A percentile compares a stretch with the other conserved stretches of the same genome.
These are phyloP conservation scores for Zygoascus meyerae DNA, from an alignment of 1,139 yeast species.

Conservation along the genomic window DNA sequence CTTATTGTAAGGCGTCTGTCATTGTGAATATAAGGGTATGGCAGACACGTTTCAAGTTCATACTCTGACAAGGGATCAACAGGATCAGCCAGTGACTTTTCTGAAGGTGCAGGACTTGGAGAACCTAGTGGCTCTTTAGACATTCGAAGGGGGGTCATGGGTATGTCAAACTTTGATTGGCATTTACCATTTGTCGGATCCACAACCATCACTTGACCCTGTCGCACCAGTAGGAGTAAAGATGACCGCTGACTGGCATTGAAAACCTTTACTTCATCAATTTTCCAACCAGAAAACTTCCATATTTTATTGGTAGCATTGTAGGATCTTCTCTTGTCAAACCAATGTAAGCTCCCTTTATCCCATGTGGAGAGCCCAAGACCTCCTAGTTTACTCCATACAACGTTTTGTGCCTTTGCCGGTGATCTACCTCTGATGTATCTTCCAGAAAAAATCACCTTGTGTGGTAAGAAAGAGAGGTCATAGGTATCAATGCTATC, in stretches of 20 bases:
- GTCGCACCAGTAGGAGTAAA: constrained; percentile 21
- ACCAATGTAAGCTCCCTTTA: constrained; percentile 64
- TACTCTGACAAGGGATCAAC: constrained; percentile 49
- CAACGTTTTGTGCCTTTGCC: constrained; percentile 46
- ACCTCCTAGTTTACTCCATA: constrained; percentile 48
- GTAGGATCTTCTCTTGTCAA: constrained; percentile 31
- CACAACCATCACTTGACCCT: constrained; percentile 39
- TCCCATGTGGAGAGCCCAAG: constrained; percentile 52
- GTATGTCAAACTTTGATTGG: constrained; percentile 43
- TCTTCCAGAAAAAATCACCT: constrained; percentile 52
- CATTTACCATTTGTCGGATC: constrained; percentile 44
- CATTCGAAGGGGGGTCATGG: constrained; percentile 21
- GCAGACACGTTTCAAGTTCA: constrained; percentile 61
- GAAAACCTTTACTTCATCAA: constrained; percentile 19
- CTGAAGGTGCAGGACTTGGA: background rate
- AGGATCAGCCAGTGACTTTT: background rate
- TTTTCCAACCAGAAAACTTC: constrained; percentile 28
- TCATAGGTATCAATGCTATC: constrained; percentile 65
- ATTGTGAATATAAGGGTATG: constrained; percentile 47
- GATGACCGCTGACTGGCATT: background rate
- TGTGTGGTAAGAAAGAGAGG: constrained; percentile 46
- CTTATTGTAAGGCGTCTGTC: constrained; percentile 31
- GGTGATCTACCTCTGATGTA: constrained; percentile 62
- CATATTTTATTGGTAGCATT: constrained; percentile 26
- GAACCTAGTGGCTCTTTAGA: background rate